A percentile compares a stretch with the other conserved stretches of the same genome.
phyloP scores from a whole-genome alignment of 164 flowering plant species.

The Nymphaea thermarum region DNA sequence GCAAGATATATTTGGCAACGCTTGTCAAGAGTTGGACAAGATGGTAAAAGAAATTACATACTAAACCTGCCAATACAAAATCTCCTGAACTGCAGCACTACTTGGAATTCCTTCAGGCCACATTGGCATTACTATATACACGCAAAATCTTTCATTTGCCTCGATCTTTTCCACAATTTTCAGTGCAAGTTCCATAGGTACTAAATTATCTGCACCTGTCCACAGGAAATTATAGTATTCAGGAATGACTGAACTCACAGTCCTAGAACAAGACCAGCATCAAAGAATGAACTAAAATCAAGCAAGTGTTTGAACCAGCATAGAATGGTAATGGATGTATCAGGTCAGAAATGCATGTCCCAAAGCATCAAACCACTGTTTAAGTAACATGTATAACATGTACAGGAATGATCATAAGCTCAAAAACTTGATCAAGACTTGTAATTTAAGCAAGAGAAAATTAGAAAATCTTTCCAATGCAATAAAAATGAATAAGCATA shows the following conservation, averaged over 20 bases:
- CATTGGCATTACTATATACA: conserved; percentile 63
- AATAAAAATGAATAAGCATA: too few relatives aligned
- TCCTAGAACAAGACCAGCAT: not conserved
- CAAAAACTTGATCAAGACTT: too few relatives aligned
- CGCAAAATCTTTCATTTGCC: conserved; percentile 51
- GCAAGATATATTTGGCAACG: not conserved
- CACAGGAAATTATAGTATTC: not conserved
- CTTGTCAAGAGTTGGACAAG: not conserved
- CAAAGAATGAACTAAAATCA: not conserved
- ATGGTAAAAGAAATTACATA: not conserved
- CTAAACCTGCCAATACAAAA: conserved; percentile 77
- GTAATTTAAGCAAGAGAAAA: too few relatives aligned
- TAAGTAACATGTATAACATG: too few relatives aligned
- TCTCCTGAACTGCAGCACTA: conserved; percentile 61
- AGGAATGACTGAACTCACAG: too few relatives aligned
- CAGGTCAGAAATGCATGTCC: too few relatives aligned
- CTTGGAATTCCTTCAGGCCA: conserved; percentile 80
- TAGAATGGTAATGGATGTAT: too few relatives aligned
- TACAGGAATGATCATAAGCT: too few relatives aligned
- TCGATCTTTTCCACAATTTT: conserved; percentile 66
- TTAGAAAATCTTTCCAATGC: too few relatives aligned
- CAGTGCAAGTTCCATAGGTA: conserved; percentile 74
- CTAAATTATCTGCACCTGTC: conserved; percentile 65
- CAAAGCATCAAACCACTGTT: too few relatives aligned
- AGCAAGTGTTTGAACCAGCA: not conserved